Base-by-base conservation (phyloP, 129 eudicot species). In the Tagetes patula region DNA sequence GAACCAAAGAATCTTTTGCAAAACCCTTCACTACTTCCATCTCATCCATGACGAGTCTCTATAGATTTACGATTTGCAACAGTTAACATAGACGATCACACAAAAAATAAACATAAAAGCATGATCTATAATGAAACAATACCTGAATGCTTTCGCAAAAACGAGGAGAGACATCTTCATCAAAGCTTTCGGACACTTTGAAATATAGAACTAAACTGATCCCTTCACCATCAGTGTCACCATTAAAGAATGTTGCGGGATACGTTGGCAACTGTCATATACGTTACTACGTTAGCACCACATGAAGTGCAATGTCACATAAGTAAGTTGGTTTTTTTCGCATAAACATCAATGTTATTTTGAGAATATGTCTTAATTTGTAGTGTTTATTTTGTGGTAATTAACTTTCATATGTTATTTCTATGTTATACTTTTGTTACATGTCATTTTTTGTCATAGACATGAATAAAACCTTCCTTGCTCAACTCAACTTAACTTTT, bases 181-280 rank as follows among this genome's bases (percentile, higher is more conserved):
- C 92, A 45, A 87, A 89, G 75, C 54, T 80, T 55, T 92, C 96
- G 0, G 94, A 85, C 37, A 89, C 53, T 79, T 71, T 83, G 85
- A 92, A 92, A 48, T 92, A 92, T 39, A 92, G 58, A 43, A 92
- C 97, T 41, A 92, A 87, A 80, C 96, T 88, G 62, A 87, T 72
- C 41, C 96, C 95, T 79, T 89, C 95, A 10, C 98, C 98, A 40
- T 92, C 92, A 30, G 82, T 69, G 2, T 89, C 92, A 9, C 96
- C 95, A 74, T 65, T 83, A 78, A 92, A 89, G 65, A 92, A 38
- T 3, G 92, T 80, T 40, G 96, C 86, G 6, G 98, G 92, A 81
- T 92, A 87, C 14, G 83, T 72, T 33, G 98, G 98, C 47, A 92
- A 76, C 98, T 92, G 86, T 63, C 33, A 75, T 41, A 63, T 30